phyloP scores from a whole-genome alignment of 768 basidiomycete species.

The Daedaleopsis nitida region DNA sequence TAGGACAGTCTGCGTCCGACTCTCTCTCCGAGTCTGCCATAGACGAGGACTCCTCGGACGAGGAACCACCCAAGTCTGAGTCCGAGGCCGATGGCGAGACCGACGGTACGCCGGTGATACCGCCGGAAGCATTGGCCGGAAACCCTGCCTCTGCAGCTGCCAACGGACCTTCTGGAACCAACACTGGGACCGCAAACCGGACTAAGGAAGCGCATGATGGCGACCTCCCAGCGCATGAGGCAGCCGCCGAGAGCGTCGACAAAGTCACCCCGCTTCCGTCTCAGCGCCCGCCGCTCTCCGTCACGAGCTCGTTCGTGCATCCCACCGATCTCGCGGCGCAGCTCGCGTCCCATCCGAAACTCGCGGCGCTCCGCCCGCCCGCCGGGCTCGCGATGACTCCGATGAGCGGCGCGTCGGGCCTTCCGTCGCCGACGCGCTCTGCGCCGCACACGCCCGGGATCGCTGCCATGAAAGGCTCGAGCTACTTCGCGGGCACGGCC shows the following conservation, averaged over 20 bases:
- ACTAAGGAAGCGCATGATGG: background rate
- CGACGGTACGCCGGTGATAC: background rate
- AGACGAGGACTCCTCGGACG: conserved; percentile 43
- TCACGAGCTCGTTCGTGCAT: conserved; percentile 27
- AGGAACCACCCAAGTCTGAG: conserved; percentile 18
- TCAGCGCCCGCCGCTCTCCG: conserved; percentile 20
- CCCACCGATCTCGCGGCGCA: conserved; percentile 46
- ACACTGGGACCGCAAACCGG: conserved; percentile 7
- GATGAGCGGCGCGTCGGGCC: conserved; percentile 12
- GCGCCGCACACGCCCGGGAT: conserved; percentile 24
- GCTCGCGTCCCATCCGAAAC: conserved; percentile 47
- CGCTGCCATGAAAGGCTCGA: conserved; percentile 2
- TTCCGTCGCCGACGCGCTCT: conserved; percentile 22
- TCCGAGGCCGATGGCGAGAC: background rate
- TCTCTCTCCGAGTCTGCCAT: conserved; percentile 54
- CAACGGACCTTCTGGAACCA: background rate
- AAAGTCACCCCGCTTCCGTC: conserved; percentile 13
- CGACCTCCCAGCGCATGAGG: background rate
- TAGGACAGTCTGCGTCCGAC: conserved; percentile 40
- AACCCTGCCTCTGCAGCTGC: too few relatives aligned
- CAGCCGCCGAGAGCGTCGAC: conserved; percentile 1
- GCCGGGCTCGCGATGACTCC: conserved; percentile 29
- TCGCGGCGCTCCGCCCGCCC: conserved; percentile 47
- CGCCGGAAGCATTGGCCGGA: background rate
- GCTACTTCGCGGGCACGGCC: conserved; percentile 19